Evolutionary conservation across 2,329 filamentous ascomycete genomes (phyloP).

Genomic region (Cordyceps cateniannulata): DNA sequence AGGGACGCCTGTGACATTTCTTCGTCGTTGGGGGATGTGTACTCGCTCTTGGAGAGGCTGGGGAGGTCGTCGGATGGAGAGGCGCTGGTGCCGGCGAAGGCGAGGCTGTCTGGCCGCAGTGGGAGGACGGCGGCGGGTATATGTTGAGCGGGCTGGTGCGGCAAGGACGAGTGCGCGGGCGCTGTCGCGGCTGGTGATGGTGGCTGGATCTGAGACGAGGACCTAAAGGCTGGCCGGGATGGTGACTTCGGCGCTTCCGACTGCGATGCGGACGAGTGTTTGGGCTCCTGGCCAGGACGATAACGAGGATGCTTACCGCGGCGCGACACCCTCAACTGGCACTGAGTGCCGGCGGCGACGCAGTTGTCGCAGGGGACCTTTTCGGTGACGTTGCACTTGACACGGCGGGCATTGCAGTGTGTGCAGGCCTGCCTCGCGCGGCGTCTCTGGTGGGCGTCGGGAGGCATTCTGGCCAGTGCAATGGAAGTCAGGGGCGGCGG

Average conservation of each 20-base stretch:
- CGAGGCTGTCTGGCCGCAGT: not conserved
- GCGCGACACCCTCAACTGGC: conserved; percentile 18
- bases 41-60: conserved; percentile 7
- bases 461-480: not conserved
- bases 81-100: not conserved
- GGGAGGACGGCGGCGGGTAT: not conserved
- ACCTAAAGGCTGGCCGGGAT: not conserved
- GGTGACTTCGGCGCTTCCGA: not conserved
- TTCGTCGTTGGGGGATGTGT: conserved; percentile 9
- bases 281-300: conserved; percentile 8
- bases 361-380: conserved; percentile 18
- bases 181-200: too few species aligned
- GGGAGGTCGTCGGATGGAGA: not conserved
- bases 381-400: conserved; percentile 21
- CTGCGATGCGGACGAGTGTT: not conserved
- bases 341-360: conserved; percentile 13
- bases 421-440: conserved; percentile 18
- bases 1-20: conserved; percentile 8
- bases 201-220: not conserved
- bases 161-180: not conserved
- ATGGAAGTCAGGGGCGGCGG: not conserved
- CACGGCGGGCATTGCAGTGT: conserved; percentile 18
- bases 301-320: conserved; percentile 19
- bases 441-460: conserved; percentile 13
- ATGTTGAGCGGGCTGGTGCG: not conserved